These are phyloP conservation scores for Solanum aculeatissimum DNA, from an alignment of 305 asterid genomes.

Conservation along the genomic window DNA sequence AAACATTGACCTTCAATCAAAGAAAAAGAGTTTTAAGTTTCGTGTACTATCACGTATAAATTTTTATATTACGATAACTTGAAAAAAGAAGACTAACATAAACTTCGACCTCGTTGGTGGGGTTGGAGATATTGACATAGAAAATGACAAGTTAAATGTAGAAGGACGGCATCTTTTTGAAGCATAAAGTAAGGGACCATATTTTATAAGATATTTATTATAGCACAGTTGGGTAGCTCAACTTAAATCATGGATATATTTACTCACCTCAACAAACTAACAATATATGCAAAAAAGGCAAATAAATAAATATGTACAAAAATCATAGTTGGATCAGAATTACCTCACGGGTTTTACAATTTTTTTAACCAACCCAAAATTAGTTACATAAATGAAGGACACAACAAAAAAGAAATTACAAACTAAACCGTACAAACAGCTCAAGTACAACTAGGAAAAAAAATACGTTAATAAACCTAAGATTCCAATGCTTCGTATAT, in stretches of 20 bases:
- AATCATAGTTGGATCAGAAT: neutral
- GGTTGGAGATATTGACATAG: neutral
- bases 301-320: neutral
- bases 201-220: neutral
- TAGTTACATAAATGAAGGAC: neutral
- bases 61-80: too few relatives aligned
- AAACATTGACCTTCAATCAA: neutral
- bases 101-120: too few relatives aligned
- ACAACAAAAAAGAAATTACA: neutral
- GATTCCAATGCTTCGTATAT: conserved; percentile 67
- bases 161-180: neutral
- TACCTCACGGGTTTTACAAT: neutral
- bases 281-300: neutral
- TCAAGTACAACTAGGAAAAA: neutral
- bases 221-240: neutral
- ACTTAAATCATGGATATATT: neutral
- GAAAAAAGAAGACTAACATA: too few relatives aligned
- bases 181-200: neutral
- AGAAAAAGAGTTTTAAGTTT: neutral
- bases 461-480: conserved; percentile 9
- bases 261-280: neutral
- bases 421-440: conserved; percentile 5
- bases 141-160: neutral
- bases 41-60: neutral
- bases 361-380: neutral